These are phyloP conservation scores for Zasmidium cellare DNA, from an alignment of 2,329 filamentous ascomycete genomes.

Conservation along the genomic window DNA sequence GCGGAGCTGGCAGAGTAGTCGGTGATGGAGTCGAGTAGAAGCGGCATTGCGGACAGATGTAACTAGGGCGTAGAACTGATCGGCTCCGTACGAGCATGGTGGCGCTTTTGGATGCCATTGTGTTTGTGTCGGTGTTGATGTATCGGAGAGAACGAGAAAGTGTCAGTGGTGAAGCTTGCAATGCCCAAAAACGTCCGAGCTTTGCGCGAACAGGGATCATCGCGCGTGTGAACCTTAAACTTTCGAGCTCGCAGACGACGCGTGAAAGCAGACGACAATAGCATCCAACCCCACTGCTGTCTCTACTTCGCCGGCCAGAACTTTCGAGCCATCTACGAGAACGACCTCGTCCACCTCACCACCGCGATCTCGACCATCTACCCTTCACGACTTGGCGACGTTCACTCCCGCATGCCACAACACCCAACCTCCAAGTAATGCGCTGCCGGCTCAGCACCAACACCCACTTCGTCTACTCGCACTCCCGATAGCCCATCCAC, in stretches of 20 bases:
- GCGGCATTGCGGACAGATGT: constrained; percentile 29
- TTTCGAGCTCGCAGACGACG: background rate
- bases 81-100: constrained; percentile 17
- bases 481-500: constrained; percentile 5
- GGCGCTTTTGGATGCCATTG: constrained; percentile 17
- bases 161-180: background rate
- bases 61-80: constrained; percentile 12
- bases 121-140: background rate
- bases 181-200: background rate
- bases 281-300: background rate
- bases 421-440: constrained; percentile 15
- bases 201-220: background rate
- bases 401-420: constrained; percentile 2
- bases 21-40: constrained; percentile 27
- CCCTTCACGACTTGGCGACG: background rate
- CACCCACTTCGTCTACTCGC: constrained; percentile 5
- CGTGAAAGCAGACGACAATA: background rate
- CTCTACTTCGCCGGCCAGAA: background rate
- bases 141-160: background rate
- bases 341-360: background rate
- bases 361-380: background rate
- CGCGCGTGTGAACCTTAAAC: background rate
- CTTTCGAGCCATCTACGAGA: background rate
- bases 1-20: constrained; percentile 32
- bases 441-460: constrained; percentile 15